Base-by-base conservation (phyloP, 2,329 filamentous ascomycete species). In the Hypoxylon sp. region DNA sequence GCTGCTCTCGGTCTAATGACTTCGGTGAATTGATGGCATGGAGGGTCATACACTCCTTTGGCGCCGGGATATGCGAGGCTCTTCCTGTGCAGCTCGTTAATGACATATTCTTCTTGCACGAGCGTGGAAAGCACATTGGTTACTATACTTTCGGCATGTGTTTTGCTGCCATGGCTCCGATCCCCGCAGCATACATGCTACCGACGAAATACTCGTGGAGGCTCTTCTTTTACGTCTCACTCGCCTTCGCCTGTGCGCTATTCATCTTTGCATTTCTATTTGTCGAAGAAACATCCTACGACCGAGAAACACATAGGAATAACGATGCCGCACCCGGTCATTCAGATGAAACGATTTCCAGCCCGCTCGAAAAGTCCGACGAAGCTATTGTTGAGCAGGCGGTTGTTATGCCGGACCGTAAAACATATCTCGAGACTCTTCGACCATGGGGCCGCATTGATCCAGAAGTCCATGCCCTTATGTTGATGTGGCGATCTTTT, bases 171-270 rank as follows among this genome's bases (percentile, higher is more conserved):
- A 85, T 85, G 0, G 86, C 86, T 0, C 86, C 87, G 0, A 78
- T 89, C 0, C 88, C 86, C 52, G 86, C 87, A 1, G 86, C 87
- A 11, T 89, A 89, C 75, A 89, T 89, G 86, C 82, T 89, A 5
- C 82, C 83, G 0, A 86, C 82, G 0, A 84, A 85, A 9, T 84
- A 86, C 72, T 87, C 86, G 5, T 89, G 87, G 86, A 80, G 84
- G 14, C 82, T 89, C 0, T 89, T 86, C 79, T 89, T 89, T 79
- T 89, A 88, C 73, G 86, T 89, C 59, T 83, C 85, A 67, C 82
- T 87, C 51, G 87, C 86, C 2, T 89, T 89, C 57, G 81, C 83
- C 1, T 77, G 77, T 79, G 51, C 77, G 80, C 64, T 76, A 10
- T 74, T 77, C 36, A 77, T 87, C 46, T 70, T 84, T 6, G 81